Conservation (phyloP, 1,284 basidiomycete genomes). For the Cutaneotrichosporon cyanovorans region DNA sequence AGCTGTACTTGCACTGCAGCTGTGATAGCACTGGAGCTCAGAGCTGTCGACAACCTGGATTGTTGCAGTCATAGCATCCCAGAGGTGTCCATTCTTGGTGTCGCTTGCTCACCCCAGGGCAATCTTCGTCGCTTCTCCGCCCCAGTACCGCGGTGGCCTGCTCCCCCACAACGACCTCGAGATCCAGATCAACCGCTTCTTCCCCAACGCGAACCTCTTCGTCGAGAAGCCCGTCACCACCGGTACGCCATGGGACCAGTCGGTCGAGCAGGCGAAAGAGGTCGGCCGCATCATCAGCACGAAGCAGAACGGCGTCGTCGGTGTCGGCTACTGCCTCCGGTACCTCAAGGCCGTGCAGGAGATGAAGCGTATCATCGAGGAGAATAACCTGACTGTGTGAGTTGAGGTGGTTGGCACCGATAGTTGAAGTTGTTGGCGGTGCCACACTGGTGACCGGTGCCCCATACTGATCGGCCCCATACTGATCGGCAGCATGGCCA, state of each 20-base stretch:
- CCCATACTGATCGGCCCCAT: too few relatives aligned
- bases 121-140: conserved; percentile 82
- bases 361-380: conserved; percentile 51
- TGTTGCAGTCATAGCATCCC: too few relatives aligned
- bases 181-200: conserved; percentile 72
- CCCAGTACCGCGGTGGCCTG: conserved; percentile 77
- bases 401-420: too few relatives aligned
- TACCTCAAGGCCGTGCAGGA: conserved; percentile 49
- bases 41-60: too few relatives aligned
- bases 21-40: too few relatives aligned
- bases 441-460: too few relatives aligned
- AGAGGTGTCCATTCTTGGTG: too few relatives aligned
- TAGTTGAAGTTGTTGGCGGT: too few relatives aligned
- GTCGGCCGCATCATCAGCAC: conserved; percentile 61
- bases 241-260: conserved; percentile 43
- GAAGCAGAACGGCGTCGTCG: conserved; percentile 52
- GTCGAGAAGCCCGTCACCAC: conserved; percentile 68
- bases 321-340: conserved; percentile 45
- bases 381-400: conserved; percentile 49
- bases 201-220: conserved; percentile 80
- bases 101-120: conserved; percentile 47
- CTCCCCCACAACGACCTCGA: conserved; percentile 74
- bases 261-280: conserved; percentile 49
- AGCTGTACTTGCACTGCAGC: too few relatives aligned
- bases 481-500: conserved; percentile 46